Percentiles rank a stretch among this genome's conserved stretches.
Conservation (phyloP, 78 protist genomes). For the Thecamonas trahens region DNA sequence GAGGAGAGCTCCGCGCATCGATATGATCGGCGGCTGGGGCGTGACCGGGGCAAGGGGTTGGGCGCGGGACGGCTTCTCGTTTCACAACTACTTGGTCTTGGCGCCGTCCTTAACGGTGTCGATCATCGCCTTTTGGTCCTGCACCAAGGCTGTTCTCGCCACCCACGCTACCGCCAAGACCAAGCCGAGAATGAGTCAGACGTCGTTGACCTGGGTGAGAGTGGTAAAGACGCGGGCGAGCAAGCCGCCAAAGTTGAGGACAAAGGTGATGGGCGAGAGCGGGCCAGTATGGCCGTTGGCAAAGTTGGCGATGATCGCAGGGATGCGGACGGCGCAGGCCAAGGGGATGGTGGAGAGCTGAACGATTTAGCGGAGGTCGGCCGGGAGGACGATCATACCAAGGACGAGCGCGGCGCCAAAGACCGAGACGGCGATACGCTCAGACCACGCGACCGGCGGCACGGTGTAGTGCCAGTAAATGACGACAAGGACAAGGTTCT, state of each 20-base stretch:
- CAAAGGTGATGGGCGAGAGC: slow-evolving; percentile 51
- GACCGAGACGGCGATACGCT: neutral
- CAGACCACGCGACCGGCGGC: neutral
- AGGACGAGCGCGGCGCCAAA: neutral
- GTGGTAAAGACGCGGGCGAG: slow-evolving; percentile 78
- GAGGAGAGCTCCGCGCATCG: too few relatives aligned
- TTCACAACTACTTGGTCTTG: neutral
- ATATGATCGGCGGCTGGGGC: too few relatives aligned
- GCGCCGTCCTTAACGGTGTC: neutral
- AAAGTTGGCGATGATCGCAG: slow-evolving; percentile 33
- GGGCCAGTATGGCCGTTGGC: slow-evolving; percentile 49
- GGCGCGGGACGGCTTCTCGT: too few relatives aligned
- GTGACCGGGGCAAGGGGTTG: too few relatives aligned
- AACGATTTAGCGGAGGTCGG: neutral
- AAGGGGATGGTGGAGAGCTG: neutral
- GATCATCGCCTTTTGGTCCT: slow-evolving; percentile 20
- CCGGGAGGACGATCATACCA: neutral
- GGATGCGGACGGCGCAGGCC: slow-evolving; percentile 1
- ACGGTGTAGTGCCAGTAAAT: neutral
- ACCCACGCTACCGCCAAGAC: slow-evolving; percentile 17
- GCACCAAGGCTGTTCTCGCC: slow-evolving; percentile 44
- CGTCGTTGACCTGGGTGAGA: slow-evolving; percentile 48
- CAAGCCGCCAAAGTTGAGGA: slow-evolving; percentile 59
- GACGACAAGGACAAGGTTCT: neutral
- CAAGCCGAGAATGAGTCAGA: slow-evolving; percentile 28